A percentile compares a stretch with the other conserved stretches of the same genome.
Evolutionary conservation across 164 flowering plant genomes (phyloP).

Genomic region (Piper betle): DNA sequence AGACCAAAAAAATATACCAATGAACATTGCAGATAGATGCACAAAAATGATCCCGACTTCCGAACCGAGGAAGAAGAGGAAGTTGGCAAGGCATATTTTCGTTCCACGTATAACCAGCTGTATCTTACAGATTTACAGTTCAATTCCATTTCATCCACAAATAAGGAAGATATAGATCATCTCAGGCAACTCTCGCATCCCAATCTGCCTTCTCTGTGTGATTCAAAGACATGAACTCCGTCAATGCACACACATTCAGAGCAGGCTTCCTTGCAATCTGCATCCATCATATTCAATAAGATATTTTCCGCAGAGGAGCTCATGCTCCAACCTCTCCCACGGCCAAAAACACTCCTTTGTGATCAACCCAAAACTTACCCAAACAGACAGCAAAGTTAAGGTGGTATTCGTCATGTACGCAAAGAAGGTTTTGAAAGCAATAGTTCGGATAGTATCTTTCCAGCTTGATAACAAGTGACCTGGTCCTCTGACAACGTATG

Average conservation of each 20-base stretch:
- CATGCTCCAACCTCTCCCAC: no score
- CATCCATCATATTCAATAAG: not conserved
- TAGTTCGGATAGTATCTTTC: not conserved
- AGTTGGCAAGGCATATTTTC: not conserved
- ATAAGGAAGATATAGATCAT: constrained; percentile 15
- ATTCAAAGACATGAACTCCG: not conserved
- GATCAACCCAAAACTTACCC: no score
- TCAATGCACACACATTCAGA: not conserved
- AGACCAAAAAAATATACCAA: no score
- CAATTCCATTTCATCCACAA: constrained; percentile 28
- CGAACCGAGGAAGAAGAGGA: not conserved
- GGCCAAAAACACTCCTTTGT: no score
- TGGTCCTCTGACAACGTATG: constrained; percentile 53
- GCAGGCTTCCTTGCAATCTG: not conserved
- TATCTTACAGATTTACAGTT: not conserved
- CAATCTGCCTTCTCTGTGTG: not conserved
- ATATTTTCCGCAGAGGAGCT: not conserved
- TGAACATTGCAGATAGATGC: no score
- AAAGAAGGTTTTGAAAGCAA: no score
- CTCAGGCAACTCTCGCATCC: no score
- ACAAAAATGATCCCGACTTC: no score
- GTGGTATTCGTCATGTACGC: no score
- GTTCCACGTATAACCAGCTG: not conserved
- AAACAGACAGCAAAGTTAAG: no score
- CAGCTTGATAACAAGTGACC: constrained; percentile 26